Base-by-base conservation (phyloP, 2,329 filamentous ascomycete genomes). In the Ophiocordyceps camponoti-leonardi region DNA sequence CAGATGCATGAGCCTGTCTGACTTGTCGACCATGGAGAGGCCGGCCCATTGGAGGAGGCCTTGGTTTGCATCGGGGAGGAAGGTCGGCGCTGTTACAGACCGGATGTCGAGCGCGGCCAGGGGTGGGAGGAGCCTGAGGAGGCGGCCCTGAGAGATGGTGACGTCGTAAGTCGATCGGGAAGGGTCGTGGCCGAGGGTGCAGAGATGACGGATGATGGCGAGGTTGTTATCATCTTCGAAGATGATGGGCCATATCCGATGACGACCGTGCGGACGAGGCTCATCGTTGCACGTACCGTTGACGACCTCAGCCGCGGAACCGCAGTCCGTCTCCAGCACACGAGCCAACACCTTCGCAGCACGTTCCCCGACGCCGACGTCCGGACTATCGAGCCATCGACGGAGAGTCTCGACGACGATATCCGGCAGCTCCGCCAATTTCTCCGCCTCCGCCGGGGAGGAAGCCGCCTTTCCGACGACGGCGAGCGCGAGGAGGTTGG, bases 401-500 rank as follows among this genome's bases (percentile, higher is more conserved):
- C 58, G 57, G 30, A 79, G 43, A 37, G 78, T 63, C 12, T 63
- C 63, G 11, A 65, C 61, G 23, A 79, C 54, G 12, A 78, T 52
- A 3, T 61, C 59, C 37, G 69, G 66, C 57, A 75, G 66, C 37
- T 61, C 63, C 42, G 68, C 69, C 6, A 80, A 58, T 31, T 71
- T 66, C 35, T 68, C 66, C 30, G 67, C 67, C 44, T 77, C 70
- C 44, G 62, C 56, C 13, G 72, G 66, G 4, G 62, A 62, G 16
- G 58, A 56, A 20, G 70, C 61, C 4, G 73, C 75, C 53, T 79
- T 80, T 48, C 71, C 63, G 26, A 80, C 53, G 45, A 80, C 64
- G 45, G 67, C 60, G 51, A 81, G 65, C 53, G 68, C 75, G 22
- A 81, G 69, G 16, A 77, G 61, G 54, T 76, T 77, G 28, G 72